Base-by-base conservation (phyloP, 169 alveolate species). In the Plasmodium billcollinsi region DNA sequence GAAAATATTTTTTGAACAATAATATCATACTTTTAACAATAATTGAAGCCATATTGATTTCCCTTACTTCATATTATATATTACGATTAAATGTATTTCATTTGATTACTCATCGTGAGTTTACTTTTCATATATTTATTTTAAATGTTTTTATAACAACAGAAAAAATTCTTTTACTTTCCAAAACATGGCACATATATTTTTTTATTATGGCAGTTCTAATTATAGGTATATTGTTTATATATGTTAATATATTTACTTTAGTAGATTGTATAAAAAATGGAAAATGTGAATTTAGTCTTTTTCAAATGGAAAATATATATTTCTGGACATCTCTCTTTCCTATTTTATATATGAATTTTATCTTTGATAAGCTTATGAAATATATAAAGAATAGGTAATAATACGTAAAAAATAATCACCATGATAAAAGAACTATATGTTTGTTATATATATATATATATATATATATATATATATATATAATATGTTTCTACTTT, bases 181-280 rank as follows among this genome's bases (percentile, higher is more conserved):
- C 88, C 11, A 86, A 56, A 24, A 73, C 86, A 50, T 86, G 92
- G 92, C 92, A 86, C 24, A n/a, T 86, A 33, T 86, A 59, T 65
- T 86, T 86, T 65, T 86, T 86, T 73, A 50, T 72, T 26, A 52
- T 54, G 74, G 66, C 72, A 24, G 24, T 86, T 45, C 12, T 73
- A 0, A 67, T 86, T 21, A 62, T 86, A 20, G 71, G 62, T 59
- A 12, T 59, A 52, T 54, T 86, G 18, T 61, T 86, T 71, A 24
- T 86, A 50, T 86, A 86, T 54, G 61, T 62, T 47, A 86, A 86
- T 56, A 69, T 86, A 54, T 86, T 71, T 65, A 72, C 92, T 4
- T 24, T 86, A 73, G 5, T 72, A 61, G 92, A 86, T 24, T 86
- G 92, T 52, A 5, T 86, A 43, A 58, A 61, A 71, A 58, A 18